These are phyloP conservation scores for Arabidopsis suecica DNA, from an alignment of 345 rosid species.

Conservation along the genomic window DNA sequence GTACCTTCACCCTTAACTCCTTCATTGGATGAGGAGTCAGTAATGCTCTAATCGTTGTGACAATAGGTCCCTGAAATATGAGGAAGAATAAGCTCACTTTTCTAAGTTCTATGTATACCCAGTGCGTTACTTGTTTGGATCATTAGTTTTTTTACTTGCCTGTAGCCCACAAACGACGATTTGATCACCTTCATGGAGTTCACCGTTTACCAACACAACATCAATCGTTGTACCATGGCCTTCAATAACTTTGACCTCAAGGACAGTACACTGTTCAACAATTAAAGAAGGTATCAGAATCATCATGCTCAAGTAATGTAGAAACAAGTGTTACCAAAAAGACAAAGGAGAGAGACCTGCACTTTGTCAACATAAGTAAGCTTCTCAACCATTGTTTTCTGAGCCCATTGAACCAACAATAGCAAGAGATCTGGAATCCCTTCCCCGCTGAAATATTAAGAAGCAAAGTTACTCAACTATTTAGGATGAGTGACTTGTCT, in stretches of 20 bases:
- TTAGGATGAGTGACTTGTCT: constrained; percentile 30
- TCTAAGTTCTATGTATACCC: constrained; percentile 13
- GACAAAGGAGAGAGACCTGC: constrained; percentile 55
- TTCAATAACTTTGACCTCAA: constrained; percentile 96
- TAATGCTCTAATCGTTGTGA: constrained; percentile 81
- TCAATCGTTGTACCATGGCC: constrained; percentile 96
- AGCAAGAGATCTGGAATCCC: constrained; percentile 90
- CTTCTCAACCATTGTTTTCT: constrained; percentile 95
- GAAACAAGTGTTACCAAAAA: constrained; percentile 10
- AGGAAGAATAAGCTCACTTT: constrained; percentile 26
- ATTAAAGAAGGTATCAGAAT: too few species aligned
- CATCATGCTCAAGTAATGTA: constrained; percentile 20
- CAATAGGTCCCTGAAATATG: constrained; percentile 80
- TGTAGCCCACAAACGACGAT: constrained; percentile 95
- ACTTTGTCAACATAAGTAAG: constrained; percentile 80
- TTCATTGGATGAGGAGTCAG: constrained; percentile 99
- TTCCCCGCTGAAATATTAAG: constrained; percentile 69
- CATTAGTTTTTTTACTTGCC: constrained; percentile 56
- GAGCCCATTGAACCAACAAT: constrained; percentile 88
- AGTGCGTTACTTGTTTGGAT: constrained; percentile 8
- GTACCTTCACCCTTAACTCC: constrained; percentile 93
- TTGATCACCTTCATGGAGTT: constrained; percentile 91
- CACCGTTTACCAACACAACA: constrained; percentile 90
- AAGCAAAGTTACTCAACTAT: constrained; percentile 38
- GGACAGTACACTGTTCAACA: constrained; percentile 77